These are phyloP conservation scores for Pyropia haitanensis DNA, from an alignment of 23 red algal genomes.

Conservation along the genomic window DNA sequence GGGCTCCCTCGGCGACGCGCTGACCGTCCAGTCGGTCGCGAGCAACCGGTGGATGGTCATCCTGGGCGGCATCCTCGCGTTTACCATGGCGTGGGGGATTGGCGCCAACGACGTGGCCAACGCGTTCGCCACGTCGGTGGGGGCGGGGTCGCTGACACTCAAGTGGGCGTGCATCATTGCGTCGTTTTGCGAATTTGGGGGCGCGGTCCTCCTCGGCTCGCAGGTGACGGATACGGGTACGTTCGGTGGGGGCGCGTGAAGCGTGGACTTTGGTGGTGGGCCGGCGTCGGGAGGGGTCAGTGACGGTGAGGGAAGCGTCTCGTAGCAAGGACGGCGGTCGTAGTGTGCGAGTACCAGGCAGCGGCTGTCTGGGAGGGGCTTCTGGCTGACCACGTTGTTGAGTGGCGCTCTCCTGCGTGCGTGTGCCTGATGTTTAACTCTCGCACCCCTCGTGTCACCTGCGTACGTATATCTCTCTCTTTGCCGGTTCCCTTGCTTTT, in stretches of 20 bases:
- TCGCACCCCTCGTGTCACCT: too few relatives aligned
- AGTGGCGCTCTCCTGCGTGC: too few relatives aligned
- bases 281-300: too few relatives aligned
- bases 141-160: conserved; percentile 52
- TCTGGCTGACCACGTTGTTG: too few relatives aligned
- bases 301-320: too few relatives aligned
- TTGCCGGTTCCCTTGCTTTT: too few relatives aligned
- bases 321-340: too few relatives aligned
- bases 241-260: background rate
- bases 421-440: too few relatives aligned
- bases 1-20: conserved; percentile 5
- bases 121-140: conserved; percentile 86
- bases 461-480: too few relatives aligned
- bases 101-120: conserved; percentile 93
- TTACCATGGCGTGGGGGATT: conserved; percentile 80
- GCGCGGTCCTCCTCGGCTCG: conserved; percentile 62
- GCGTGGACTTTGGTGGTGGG: background rate
- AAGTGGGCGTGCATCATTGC: conserved; percentile 64
- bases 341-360: too few relatives aligned
- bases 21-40: conserved; percentile 19
- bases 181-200: conserved; percentile 48
- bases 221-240: conserved; percentile 60
- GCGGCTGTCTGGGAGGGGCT: too few relatives aligned
- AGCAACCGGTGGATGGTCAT: conserved; percentile 59
- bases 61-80: conserved; percentile 54